Evolutionary conservation across 2,329 filamentous ascomycete genomes (phyloP).

Genomic region (Didymella pinodella): DNA sequence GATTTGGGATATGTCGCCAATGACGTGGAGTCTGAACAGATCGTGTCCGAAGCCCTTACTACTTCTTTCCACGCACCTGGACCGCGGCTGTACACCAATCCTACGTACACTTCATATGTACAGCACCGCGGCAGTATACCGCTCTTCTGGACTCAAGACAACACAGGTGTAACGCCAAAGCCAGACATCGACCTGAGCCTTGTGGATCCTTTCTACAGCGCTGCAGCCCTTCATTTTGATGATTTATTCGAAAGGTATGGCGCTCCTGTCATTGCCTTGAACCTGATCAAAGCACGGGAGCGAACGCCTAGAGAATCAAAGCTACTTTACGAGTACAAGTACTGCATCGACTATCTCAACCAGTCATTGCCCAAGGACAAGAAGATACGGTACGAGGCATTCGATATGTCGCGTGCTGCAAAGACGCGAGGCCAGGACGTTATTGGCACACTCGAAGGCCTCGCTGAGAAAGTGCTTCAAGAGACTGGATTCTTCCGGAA

Average conservation of each 20-base stretch:
- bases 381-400: constrained; percentile 91
- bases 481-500: constrained; percentile 96
- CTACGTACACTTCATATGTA: constrained; percentile 93
- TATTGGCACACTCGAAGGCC: constrained; percentile 87
- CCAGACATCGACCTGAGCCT: constrained; percentile 95
- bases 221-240: constrained; percentile 93
- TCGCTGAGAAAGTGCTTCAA: constrained; percentile 84
- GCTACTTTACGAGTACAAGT: constrained; percentile 83
- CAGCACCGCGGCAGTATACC: constrained; percentile 97
- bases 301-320: constrained; percentile 91
- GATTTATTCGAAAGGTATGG: constrained; percentile 94
- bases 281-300: constrained; percentile 86
- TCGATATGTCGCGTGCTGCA: constrained; percentile 96
- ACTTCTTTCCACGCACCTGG: constrained; percentile 96
- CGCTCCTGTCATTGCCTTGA: constrained; percentile 87
- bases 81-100: constrained; percentile 82
- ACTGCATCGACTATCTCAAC: constrained; percentile 89
- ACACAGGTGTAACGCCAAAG: constrained; percentile 91
- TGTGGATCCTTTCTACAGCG: constrained; percentile 94
- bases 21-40: constrained; percentile 98
- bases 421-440: constrained; percentile 93
- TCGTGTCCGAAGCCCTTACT: constrained; percentile 91
- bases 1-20: constrained; percentile 96
- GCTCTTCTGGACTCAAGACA: constrained; percentile 96
- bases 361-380: constrained; percentile 86